Evolutionary conservation across 192 early-diverging fungal species (phyloP), one percentile per base, ranked within the genome.

Genomic region (Backusella morwellensis): DNA sequence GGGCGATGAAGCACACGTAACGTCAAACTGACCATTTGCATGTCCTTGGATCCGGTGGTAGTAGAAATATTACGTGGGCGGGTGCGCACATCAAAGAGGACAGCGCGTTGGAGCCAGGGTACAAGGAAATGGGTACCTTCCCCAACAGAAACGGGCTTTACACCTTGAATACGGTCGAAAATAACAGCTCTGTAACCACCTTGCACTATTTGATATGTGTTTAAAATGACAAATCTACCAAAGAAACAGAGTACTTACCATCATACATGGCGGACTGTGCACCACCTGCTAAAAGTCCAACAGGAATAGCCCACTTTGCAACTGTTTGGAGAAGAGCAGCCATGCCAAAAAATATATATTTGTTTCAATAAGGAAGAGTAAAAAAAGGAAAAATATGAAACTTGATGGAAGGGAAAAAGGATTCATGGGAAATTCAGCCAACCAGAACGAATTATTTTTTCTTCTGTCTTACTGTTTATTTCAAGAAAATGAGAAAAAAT

Each of bases 51-150:
- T 50, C 97, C 98, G 17, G 98, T 99, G 0, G 95, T 98, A 74
- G 98, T 98, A 67, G 95, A 95, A 81, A 99, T 99, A 86, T 98
- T 93, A 77, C 98, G 92, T 44, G 98, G 98, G 75, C 92, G 91
- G 56, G 94, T 97, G 70, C 98, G 96, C 50, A 98, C 94, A 81
- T 99, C 98, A 77, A 91, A 97, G 59, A 92, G 79, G 32, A 97
- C 88, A 4, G 97, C 91, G 34, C 92, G 88, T 85, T 99, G 98
- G 50, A 97, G 87, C 95, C 96, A 98, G 29, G 98, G 98, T 35
- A 99, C 83, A 72, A 98, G 88, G 79, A 99, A 98, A 82, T 99
- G 98, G n/a, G 97, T 99, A 38, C 98, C 98, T 82, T 99, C 98
- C 68, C 90, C 91, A 36, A 92, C 81, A 9, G 93, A 89, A 14